Conservation (phyloP, 805 yeast species). For the Tetrapisispora taiwanensis region DNA sequence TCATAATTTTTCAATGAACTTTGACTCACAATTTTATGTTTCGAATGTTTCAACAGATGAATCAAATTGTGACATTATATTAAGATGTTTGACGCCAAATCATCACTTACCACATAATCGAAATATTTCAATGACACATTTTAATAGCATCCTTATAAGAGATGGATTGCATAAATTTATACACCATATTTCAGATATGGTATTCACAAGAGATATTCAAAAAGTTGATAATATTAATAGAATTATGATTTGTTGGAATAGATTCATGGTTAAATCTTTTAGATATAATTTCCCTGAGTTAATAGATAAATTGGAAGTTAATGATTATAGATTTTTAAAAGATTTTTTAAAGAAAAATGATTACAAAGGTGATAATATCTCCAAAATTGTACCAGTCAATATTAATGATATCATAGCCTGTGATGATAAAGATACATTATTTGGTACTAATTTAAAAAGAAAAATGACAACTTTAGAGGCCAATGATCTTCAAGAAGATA, state of each 20-base stretch:
- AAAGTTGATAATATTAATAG: background rate
- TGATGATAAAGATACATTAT: conserved; percentile 4
- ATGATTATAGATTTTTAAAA: conserved; percentile 19
- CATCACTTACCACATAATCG: conserved; percentile 19
- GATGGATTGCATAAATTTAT: conserved; percentile 18
- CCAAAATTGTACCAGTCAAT: background rate
- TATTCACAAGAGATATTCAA: conserved; percentile 6
- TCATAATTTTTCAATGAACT: conserved; percentile 7
- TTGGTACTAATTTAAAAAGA: background rate
- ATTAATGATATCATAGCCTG: conserved; percentile 6
- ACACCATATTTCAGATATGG: conserved; percentile 13
- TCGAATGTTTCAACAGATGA: conserved; percentile 10
- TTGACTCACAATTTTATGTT: conserved; percentile 9
- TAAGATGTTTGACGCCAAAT: conserved; percentile 25
- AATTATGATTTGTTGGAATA: conserved; percentile 22
- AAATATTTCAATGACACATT: conserved; percentile 20
- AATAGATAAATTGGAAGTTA: conserved; percentile 15
- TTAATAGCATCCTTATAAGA: conserved; percentile 9
- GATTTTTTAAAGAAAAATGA: conserved; percentile 1
- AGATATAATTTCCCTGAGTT: conserved; percentile 23
- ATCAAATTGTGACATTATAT: conserved; percentile 12
- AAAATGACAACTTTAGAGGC: background rate
- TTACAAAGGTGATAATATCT: background rate
- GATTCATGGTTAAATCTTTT: conserved; percentile 22
- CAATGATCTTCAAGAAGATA: background rate